Conservation (phyloP, 202 grass and related monocot genomes). For the Musa balbisiana region DNA sequence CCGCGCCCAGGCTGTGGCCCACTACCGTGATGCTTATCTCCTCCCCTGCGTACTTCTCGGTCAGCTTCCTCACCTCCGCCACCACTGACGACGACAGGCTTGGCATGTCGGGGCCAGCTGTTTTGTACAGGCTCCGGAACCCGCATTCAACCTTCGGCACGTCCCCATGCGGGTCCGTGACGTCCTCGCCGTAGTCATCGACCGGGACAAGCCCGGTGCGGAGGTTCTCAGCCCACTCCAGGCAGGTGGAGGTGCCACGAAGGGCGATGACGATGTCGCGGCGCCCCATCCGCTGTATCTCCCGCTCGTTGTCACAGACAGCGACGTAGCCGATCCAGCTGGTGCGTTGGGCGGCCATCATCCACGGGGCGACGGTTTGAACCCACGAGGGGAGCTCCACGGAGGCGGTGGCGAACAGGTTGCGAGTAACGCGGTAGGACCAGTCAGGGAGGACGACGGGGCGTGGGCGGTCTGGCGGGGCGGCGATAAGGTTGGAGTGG, state of each 20-base stretch:
- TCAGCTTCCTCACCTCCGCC: constrained; percentile 48
- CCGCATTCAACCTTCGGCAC: constrained; percentile 64
- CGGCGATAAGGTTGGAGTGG: constrained; percentile 53
- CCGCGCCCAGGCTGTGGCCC: constrained; percentile 79
- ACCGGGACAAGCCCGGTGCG: constrained; percentile 42
- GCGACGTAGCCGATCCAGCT: constrained; percentile 82
- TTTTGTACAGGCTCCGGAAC: constrained; percentile 75
- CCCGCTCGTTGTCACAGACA: constrained; percentile 71
- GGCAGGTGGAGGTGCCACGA: constrained; percentile 78
- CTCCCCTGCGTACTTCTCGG: constrained; percentile 73
- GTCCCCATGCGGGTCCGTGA: not conserved
- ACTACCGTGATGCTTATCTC: constrained; percentile 75
- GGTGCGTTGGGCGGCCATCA: constrained; percentile 56
- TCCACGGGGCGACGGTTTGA: constrained; percentile 29
- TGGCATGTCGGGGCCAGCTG: constrained; percentile 30
- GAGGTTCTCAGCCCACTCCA: constrained; percentile 85
- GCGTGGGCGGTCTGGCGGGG: constrained; percentile 21
- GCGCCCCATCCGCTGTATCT: constrained; percentile 75
- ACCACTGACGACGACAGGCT: constrained; percentile 63
- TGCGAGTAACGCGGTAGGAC: constrained; percentile 60
- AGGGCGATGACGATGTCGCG: constrained; percentile 78
- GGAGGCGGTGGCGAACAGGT: constrained; percentile 81
- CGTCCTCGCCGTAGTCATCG: constrained; percentile 14
- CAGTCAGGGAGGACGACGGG: constrained; percentile 57
- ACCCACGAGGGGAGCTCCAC: constrained; percentile 53